Conservation (phyloP, 257 asterid genomes). For the Solanum paucissectum region DNA sequence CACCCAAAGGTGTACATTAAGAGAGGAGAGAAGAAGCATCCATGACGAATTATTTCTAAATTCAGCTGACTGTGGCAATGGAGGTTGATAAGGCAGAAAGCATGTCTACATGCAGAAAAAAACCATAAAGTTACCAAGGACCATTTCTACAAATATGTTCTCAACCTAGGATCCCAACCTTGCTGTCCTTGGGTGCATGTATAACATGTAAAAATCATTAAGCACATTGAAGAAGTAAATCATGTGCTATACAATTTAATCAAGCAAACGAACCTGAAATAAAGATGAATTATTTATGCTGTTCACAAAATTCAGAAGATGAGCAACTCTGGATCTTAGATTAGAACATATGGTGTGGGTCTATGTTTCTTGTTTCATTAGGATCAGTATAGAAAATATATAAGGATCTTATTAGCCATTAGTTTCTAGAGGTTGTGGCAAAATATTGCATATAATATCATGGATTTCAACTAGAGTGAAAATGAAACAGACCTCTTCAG, state of each 20-base stretch:
- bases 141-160: neutral
- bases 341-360: neutral
- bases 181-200: neutral
- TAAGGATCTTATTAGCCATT: neutral
- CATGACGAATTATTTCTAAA: neutral
- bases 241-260: neutral
- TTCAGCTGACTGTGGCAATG: neutral
- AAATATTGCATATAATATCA: neutral
- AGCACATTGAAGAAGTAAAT: neutral
- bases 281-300: too few relatives aligned
- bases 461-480: neutral
- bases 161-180: neutral
- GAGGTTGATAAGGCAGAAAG: neutral
- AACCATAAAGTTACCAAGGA: neutral
- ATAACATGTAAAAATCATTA: neutral
- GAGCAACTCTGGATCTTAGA: neutral
- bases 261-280: neutral
- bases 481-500: neutral
- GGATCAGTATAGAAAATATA: neutral
- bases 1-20: neutral
- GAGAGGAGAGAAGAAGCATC: neutral
- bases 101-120: neutral
- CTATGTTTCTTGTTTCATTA: neutral
- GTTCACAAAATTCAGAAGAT: neutral
- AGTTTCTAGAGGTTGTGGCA: neutral